Evolutionary conservation across 192 early-diverging fungal species (phyloP).

Genomic region (Coemansia sp.): DNA sequence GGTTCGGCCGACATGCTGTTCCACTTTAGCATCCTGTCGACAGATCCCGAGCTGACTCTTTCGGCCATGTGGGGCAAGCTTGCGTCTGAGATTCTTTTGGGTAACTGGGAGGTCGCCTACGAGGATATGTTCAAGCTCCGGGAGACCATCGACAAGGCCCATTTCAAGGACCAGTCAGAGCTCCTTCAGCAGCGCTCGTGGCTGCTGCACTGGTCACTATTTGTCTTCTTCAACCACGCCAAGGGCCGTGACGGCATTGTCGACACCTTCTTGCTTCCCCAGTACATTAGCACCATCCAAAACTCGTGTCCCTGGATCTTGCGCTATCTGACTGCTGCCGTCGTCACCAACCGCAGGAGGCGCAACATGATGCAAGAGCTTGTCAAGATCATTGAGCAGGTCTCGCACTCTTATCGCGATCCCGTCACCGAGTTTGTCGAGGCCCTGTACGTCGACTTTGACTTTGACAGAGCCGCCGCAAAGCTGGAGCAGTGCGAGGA

Average conservation of each 20-base stretch:
- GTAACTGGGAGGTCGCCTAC: slow-evolving; percentile 92
- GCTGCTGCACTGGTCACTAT: slow-evolving; percentile 97
- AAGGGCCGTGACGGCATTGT: slow-evolving; percentile 93
- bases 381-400: slow-evolving; percentile 87
- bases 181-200: slow-evolving; percentile 93
- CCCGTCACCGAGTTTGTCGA: slow-evolving; percentile 95
- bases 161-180: slow-evolving; percentile 75
- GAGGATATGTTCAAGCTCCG: slow-evolving; percentile 88
- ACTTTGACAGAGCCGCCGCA: slow-evolving; percentile 90
- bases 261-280: slow-evolving; percentile 89
- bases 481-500: slow-evolving; percentile 89
- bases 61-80: slow-evolving; percentile 97
- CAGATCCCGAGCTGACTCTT: slow-evolving; percentile 81
- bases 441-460: slow-evolving; percentile 90
- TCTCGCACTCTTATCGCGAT: slow-evolving; percentile 81
- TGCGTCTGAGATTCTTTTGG: slow-evolving; percentile 89
- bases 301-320: slow-evolving; percentile 96
- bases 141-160: slow-evolving; percentile 87
- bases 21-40: slow-evolving; percentile 94
- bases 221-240: slow-evolving; percentile 99
- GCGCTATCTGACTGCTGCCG: slow-evolving; percentile 90
- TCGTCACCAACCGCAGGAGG: slow-evolving; percentile 89
- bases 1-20: slow-evolving; percentile 92
- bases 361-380: slow-evolving; percentile 88
- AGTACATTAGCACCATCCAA: slow-evolving; percentile 98